Evolutionary conservation across 345 rosid species (phyloP).

Genomic region (Hibiscus tridactylites): DNA sequence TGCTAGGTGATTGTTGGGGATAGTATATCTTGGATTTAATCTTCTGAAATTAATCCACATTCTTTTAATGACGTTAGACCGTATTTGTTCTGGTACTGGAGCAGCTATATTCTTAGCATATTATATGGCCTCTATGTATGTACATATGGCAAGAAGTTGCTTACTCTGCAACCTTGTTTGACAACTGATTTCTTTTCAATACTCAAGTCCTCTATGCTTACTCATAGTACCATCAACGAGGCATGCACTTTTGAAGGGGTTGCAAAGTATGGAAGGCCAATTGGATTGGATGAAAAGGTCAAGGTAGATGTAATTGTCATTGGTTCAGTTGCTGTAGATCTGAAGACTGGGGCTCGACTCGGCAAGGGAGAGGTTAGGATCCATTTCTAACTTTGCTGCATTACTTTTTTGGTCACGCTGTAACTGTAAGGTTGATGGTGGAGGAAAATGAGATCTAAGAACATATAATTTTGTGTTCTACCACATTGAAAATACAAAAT

Average conservation of each 20-base stretch:
- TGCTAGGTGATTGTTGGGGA: not conserved
- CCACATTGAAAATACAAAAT: not conserved
- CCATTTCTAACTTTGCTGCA: not conserved
- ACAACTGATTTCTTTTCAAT: constrained; percentile 87
- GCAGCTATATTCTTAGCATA: not conserved
- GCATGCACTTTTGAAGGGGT: constrained; percentile 80
- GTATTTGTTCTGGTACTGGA: constrained; percentile 2
- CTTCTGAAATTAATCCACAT: not conserved
- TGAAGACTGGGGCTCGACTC: constrained; percentile 73
- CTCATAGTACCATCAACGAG: constrained; percentile 41
- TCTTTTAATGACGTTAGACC: not conserved
- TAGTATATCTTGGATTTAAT: not conserved
- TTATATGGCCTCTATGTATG: not conserved
- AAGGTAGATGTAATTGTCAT: constrained; percentile 71
- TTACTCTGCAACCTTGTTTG: constrained; percentile 86
- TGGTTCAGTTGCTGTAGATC: constrained; percentile 89
- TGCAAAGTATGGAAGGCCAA: constrained; percentile 78
- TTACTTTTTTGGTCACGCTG: not conserved
- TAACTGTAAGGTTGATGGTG: not conserved
- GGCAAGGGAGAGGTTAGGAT: constrained; percentile 85
- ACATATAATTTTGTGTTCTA: not conserved
- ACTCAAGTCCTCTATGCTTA: constrained; percentile 43
- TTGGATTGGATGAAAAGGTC: constrained; percentile 71
- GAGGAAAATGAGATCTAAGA: not conserved
- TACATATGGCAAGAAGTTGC: constrained; percentile 66